These are phyloP conservation scores for Vinca major DNA, from an alignment of 305 asterid species.

Conservation along the genomic window DNA sequence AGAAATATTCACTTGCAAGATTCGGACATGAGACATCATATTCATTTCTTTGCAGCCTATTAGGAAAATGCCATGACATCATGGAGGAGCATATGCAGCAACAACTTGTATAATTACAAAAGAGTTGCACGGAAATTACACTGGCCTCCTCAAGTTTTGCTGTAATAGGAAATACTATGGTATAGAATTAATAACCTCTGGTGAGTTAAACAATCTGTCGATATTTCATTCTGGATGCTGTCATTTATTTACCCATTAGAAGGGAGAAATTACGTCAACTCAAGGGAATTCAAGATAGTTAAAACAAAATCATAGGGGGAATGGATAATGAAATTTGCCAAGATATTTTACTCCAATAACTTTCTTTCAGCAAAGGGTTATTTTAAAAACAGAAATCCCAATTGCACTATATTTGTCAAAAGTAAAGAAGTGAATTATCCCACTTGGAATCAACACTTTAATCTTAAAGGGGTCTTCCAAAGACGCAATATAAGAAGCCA, in stretches of 20 bases:
- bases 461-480: not conserved
- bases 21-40: not conserved
- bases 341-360: not conserved
- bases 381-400: not conserved
- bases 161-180: not conserved
- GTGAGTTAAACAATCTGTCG: not conserved
- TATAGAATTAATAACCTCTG: not conserved
- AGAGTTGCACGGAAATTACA: not conserved
- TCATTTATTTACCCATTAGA: not conserved
- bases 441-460: not conserved
- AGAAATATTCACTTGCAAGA: not conserved
- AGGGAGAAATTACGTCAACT: not conserved
- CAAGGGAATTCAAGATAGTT: not conserved
- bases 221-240: not conserved
- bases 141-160: not conserved
- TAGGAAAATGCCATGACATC: not conserved
- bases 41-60: not conserved
- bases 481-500: slow-evolving; percentile 10
- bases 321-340: not conserved
- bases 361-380: not conserved
- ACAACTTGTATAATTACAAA: not conserved
- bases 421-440: not conserved
- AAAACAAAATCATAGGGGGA: not conserved
- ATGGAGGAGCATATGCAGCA: not conserved
- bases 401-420: not conserved